Evolutionary conservation across 129 eudicot genomes (phyloP).

Genomic region (Centrapalus pauciflorus): DNA sequence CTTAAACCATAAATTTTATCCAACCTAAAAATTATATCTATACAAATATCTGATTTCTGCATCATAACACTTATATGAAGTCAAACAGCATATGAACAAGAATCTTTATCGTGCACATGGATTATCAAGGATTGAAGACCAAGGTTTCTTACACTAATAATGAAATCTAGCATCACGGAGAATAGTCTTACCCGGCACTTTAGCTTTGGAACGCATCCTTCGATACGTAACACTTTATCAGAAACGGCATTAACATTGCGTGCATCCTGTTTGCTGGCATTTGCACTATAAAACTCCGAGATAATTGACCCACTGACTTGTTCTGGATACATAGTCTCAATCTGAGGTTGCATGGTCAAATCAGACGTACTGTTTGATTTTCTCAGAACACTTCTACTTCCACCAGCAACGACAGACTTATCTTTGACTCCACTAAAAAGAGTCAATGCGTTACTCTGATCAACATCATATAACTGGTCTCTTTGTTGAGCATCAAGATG

Average conservation of each 20-base stretch:
- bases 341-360: conserved; percentile 38
- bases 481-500: conserved; percentile 27
- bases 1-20: too few relatives aligned
- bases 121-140: too few relatives aligned
- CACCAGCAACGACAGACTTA: conserved; percentile 9
- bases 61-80: too few relatives aligned
- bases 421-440: conserved; percentile 12
- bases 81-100: too few relatives aligned
- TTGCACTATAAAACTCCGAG: conserved; percentile 68
- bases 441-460: conserved; percentile 19
- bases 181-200: conserved; percentile 68
- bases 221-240: conserved; percentile 52
- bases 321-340: conserved; percentile 24
- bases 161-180: too few relatives aligned
- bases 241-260: conserved; percentile 29
- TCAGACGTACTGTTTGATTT: conserved; percentile 88
- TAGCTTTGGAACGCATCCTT: conserved; percentile 66
- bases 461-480: conserved; percentile 24
- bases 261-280: conserved; percentile 31
- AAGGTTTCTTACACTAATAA: too few relatives aligned
- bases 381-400: conserved; percentile 44
- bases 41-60: too few relatives aligned
- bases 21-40: too few relatives aligned
- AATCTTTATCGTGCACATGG: too few relatives aligned
- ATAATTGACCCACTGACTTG: conserved; percentile 54